Conservation (phyloP, 768 basidiomycete species). For the Pisolithus albus region DNA sequence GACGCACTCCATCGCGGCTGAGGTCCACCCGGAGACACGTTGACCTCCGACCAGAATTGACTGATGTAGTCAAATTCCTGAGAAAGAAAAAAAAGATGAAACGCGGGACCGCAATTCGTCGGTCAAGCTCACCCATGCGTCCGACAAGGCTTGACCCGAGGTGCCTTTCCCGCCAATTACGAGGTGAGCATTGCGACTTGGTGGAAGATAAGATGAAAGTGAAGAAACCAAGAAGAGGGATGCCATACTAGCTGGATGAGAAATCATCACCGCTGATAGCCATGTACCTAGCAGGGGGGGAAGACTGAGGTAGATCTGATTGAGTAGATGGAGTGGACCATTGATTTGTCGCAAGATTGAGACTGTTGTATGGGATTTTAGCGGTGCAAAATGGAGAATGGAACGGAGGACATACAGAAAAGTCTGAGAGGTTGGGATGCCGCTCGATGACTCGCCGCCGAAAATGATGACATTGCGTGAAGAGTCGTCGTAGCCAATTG, state of each 20-base stretch:
- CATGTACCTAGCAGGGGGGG: slow-evolving; percentile 58
- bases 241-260: slow-evolving; percentile 75
- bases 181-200: slow-evolving; percentile 67
- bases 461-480: slow-evolving; percentile 63
- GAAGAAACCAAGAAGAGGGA: slow-evolving; percentile 6
- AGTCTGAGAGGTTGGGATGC: slow-evolving; percentile 56
- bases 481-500: slow-evolving; percentile 49
- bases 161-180: slow-evolving; percentile 63
- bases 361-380: slow-evolving; percentile 30
- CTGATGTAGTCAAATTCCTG: slow-evolving; percentile 74
- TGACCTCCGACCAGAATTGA: slow-evolving; percentile 68
- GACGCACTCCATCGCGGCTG: slow-evolving; percentile 63
- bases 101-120: background rate
- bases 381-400: background rate
- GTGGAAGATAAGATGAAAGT: slow-evolving; percentile 12
- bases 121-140: slow-evolving; percentile 59
- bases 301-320: slow-evolving; percentile 33
- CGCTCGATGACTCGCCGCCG: slow-evolving; percentile 65
- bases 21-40: slow-evolving; percentile 46
- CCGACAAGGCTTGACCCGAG: slow-evolving; percentile 49
- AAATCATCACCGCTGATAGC: slow-evolving; percentile 62
- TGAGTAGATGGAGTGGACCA: slow-evolving; percentile 59
- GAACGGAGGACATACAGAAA: slow-evolving; percentile 46
- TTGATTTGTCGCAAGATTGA: slow-evolving; percentile 51
- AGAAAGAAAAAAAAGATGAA: slow-evolving; percentile 6